Evolutionary conservation across 192 early-diverging fungal species (phyloP).

Genomic region (Chytriomyces hyalinus): DNA sequence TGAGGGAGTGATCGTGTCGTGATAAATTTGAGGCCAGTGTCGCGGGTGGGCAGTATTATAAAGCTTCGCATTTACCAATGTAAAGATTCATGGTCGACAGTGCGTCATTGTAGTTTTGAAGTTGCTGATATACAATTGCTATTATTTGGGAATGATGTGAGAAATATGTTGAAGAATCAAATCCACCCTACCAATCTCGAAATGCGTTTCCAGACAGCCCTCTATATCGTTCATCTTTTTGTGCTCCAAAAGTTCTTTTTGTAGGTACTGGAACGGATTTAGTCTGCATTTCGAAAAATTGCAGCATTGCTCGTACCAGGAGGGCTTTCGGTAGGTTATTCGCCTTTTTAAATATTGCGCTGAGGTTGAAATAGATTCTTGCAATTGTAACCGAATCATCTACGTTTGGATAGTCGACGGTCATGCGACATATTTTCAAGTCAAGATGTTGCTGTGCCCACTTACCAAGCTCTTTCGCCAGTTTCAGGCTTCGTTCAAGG

Average conservation of each 20-base stretch:
- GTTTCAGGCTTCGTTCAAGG: constrained; percentile 12
- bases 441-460: not conserved
- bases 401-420: not conserved
- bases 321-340: constrained; percentile 1
- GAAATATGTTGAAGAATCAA: not conserved
- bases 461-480: not conserved
- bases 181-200: constrained; percentile 13
- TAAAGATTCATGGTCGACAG: not conserved
- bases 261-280: not conserved
- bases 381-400: not conserved
- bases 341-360: not conserved
- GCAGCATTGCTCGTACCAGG: not conserved
- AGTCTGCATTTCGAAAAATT: not conserved
- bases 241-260: constrained; percentile 3
- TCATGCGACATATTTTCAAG: not conserved
- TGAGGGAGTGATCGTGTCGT: not conserved
- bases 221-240: constrained; percentile 19
- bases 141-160: not conserved
- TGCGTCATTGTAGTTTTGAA: constrained; percentile 25
- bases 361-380: constrained; percentile 12
- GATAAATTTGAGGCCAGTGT: not conserved
- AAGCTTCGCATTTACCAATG: constrained; percentile 4
- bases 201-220: constrained; percentile 12
- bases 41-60: not conserved
- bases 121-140: constrained; percentile 4